These are phyloP conservation scores for Nowakowskiella sp. DNA, from an alignment of 192 early-diverging fungal genomes.

Conservation along the genomic window DNA sequence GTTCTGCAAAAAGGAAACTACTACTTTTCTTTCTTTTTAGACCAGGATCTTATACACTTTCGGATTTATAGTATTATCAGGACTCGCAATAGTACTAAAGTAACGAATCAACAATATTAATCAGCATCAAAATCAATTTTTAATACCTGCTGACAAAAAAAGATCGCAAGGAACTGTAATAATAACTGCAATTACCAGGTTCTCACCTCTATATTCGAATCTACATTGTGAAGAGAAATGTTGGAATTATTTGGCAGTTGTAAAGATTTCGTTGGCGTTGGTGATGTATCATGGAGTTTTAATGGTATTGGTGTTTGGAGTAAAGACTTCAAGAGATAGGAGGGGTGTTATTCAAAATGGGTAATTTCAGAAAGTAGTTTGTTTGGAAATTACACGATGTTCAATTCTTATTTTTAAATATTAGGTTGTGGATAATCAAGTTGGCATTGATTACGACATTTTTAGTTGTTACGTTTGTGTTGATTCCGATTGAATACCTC, in stretches of 20 bases:
- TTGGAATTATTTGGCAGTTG: constrained; percentile 12
- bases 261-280: constrained; percentile 6
- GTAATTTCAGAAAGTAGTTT: too few species aligned
- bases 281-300: constrained; percentile 10
- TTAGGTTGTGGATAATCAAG: too few species aligned
- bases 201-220: too few species aligned
- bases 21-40: too few species aligned
- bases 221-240: constrained; percentile 4
- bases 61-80: neutral
- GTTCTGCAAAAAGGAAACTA: too few species aligned
- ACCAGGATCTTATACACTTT: constrained; percentile 12
- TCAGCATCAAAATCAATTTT: neutral
- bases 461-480: too few species aligned
- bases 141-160: neutral
- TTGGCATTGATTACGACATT: too few species aligned
- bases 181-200: neutral
- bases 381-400: too few species aligned
- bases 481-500: too few species aligned
- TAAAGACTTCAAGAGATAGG: constrained; percentile 1
- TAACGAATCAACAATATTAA: neutral
- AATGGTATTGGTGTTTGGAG: constrained; percentile 7
- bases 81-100: constrained; percentile 8
- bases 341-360: constrained; percentile 9
- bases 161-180: constrained; percentile 2
- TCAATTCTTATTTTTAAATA: too few species aligned